A percentile compares a stretch with the other conserved stretches of the same genome.
phyloP scores from a whole-genome alignment of 768 basidiomycete genomes.

The Rhodosporidiobolus sp. region DNA sequence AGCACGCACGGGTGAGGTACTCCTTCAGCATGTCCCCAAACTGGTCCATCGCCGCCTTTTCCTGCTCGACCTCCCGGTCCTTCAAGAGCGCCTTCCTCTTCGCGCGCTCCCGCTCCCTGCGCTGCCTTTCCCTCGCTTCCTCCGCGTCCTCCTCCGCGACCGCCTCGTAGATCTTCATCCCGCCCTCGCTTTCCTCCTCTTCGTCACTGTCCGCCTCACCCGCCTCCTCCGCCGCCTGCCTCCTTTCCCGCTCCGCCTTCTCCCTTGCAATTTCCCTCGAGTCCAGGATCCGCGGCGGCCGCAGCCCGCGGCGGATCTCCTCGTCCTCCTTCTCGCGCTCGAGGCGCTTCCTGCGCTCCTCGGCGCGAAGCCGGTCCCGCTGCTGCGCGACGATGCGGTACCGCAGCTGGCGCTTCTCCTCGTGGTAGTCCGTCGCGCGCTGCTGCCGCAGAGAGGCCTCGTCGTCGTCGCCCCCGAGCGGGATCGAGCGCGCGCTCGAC shows the following conservation, averaged over 20 bases:
- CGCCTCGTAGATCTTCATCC: slow-evolving; percentile 28
- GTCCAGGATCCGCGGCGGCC: slow-evolving; percentile 6
- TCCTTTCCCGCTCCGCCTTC: neutral
- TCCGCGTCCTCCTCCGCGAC: slow-evolving; percentile 10
- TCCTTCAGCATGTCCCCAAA: slow-evolving; percentile 44
- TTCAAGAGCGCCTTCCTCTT: neutral
- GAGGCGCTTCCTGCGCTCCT: neutral
- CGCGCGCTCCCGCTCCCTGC: neutral
- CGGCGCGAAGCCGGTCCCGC: neutral
- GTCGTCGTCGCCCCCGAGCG: too few species aligned
- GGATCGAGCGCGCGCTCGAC: too few species aligned
- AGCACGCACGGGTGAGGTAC: slow-evolving; percentile 39
- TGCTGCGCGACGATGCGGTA: slow-evolving; percentile 27
- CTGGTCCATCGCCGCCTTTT: slow-evolving; percentile 33
- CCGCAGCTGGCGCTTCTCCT: neutral
- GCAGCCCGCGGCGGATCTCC: slow-evolving; percentile 6
- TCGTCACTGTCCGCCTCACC: neutral
- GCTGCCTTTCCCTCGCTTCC: neutral
- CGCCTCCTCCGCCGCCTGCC: too few species aligned
- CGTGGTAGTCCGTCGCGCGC: neutral
- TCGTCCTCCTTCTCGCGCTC: slow-evolving; percentile 4
- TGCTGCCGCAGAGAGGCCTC: neutral
- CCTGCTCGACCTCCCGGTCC: neutral
- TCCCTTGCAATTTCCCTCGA: too few species aligned
- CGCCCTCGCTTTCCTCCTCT: neutral